Percentiles rank a stretch among this genome's conserved stretches.
These are phyloP conservation scores for Spergularia bocconei DNA, from an alignment of 148 eudicot species.

Conservation along the genomic window DNA sequence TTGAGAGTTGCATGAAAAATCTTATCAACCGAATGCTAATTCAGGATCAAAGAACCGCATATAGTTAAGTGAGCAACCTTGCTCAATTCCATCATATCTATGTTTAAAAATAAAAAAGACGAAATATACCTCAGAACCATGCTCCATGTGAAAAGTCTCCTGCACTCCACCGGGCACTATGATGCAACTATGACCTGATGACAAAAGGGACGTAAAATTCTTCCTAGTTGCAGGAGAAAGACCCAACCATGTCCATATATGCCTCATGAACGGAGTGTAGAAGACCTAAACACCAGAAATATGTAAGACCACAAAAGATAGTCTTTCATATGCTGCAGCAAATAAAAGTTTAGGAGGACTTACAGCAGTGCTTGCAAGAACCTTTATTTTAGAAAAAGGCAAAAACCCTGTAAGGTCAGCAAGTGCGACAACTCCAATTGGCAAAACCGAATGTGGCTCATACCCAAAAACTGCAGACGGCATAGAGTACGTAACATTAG, in stretches of 20 bases:
- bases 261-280: slow-evolving; percentile 85
- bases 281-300: slow-evolving; percentile 49
- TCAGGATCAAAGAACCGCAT: no score
- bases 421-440: slow-evolving; percentile 72
- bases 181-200: slow-evolving; percentile 78
- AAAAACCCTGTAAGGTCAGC: slow-evolving; percentile 76
- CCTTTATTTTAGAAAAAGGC: slow-evolving; percentile 68
- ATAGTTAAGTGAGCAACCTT: no score
- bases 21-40: no score
- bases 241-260: slow-evolving; percentile 96
- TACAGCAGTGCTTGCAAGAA: slow-evolving; percentile 92
- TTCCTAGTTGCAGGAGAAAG: slow-evolving; percentile 72
- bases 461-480: slow-evolving; percentile 69
- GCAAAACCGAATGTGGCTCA: slow-evolving; percentile 95
- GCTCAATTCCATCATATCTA: no score
- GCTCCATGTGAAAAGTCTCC: slow-evolving; percentile 81
- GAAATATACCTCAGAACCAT: slow-evolving; percentile 57
- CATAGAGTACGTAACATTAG: slow-evolving; percentile 2
- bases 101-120: background rate
- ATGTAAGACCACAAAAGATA: slow-evolving; percentile 10
- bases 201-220: slow-evolving; percentile 60
- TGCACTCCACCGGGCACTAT: slow-evolving; percentile 93
- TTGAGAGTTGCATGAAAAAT: no score
- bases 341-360: slow-evolving; percentile 26
- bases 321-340: background rate